phyloP scores from a whole-genome alignment of 2,329 filamentous ascomycete genomes.

The Niveomyces coronatus region DNA sequence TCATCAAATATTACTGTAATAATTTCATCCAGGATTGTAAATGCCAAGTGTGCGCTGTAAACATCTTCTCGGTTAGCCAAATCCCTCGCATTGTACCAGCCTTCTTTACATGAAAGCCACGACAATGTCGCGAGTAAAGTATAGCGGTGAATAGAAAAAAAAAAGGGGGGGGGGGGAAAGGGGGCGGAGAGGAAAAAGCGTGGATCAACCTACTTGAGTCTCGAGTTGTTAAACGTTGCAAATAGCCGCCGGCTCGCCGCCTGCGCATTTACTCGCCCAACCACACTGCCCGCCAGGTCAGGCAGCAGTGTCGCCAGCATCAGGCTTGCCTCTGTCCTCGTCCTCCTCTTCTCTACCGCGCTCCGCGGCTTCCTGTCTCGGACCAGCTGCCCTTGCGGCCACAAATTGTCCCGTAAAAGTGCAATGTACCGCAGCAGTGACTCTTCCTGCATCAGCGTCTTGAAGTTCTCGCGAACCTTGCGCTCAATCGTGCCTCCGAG shows the following conservation, averaged over 20 bases:
- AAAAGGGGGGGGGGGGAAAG: too few relatives aligned
- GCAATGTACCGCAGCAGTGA: constrained; percentile 66
- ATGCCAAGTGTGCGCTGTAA: constrained; percentile 53
- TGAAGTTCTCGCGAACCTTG: constrained; percentile 80
- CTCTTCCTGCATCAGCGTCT: constrained; percentile 64
- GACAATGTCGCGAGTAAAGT: background rate
- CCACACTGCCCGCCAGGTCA: constrained; percentile 85
- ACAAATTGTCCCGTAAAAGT: constrained; percentile 65
- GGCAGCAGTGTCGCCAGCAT: constrained; percentile 85
- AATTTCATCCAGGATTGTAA: constrained; percentile 62
- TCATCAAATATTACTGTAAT: constrained; percentile 53
- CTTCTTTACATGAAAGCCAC: too few relatives aligned
- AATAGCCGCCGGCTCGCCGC: constrained; percentile 81
- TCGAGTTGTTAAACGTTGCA: constrained; percentile 81
- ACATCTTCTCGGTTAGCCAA: constrained; percentile 12
- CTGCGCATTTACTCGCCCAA: constrained; percentile 84
- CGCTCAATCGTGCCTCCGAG: constrained; percentile 93
- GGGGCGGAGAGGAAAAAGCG: background rate
- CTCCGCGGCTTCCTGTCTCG: constrained; percentile 48
- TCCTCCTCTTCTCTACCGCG: constrained; percentile 63
- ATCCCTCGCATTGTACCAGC: background rate
- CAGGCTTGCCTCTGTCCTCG: constrained; percentile 74
- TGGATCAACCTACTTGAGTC: constrained; percentile 75
- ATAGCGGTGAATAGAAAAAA: constrained; percentile 3
- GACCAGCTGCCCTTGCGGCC: constrained; percentile 58